phyloP scores from a whole-genome alignment of 371 early-diverging fungal species.

The Rhizopus delemar region DNA sequence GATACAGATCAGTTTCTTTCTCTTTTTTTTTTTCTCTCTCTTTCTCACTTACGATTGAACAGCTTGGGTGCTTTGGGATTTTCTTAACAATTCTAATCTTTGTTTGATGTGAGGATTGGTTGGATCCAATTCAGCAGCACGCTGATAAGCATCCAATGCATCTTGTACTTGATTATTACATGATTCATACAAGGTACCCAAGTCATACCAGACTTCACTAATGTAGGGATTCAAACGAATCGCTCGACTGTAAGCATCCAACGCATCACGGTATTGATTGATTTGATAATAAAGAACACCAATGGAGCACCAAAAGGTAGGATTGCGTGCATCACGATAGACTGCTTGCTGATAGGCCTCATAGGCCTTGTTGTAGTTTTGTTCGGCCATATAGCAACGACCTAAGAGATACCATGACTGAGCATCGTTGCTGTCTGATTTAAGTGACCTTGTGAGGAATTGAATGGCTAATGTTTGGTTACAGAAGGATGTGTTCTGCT shows the following conservation, averaged over 20 bases:
- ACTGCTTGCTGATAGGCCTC: constrained; percentile 97
- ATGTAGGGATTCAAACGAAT: constrained; percentile 90
- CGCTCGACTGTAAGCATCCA: constrained; percentile 94
- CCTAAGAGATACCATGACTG: constrained; percentile 94
- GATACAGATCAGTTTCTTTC: no score
- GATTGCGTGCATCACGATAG: constrained; percentile 87
- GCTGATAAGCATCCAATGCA: constrained; percentile 92
- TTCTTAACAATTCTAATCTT: constrained; percentile 65
- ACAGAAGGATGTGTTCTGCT: constrained; percentile 70
- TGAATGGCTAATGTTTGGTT: constrained; percentile 82
- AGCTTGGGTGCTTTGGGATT: constrained; percentile 25
- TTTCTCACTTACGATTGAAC: neutral
- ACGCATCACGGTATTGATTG: constrained; percentile 89
- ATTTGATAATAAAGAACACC: constrained; percentile 95
- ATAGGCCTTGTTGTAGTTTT: constrained; percentile 91
- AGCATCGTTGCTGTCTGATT: constrained; percentile 82
- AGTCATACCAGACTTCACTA: constrained; percentile 93
- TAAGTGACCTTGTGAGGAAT: constrained; percentile 76
- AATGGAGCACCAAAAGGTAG: constrained; percentile 96
- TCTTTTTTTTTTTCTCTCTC: no score
- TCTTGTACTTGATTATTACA: constrained; percentile 95
- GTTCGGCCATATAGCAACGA: constrained; percentile 92
- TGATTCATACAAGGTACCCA: constrained; percentile 93
- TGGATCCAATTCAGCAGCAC: constrained; percentile 87
- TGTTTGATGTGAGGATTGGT: constrained; percentile 79